Percentiles rank a stretch among this genome's conserved stretches.
These are phyloP conservation scores for Chaetomium olivaceum DNA, from an alignment of 2,329 filamentous ascomycete species.

Conservation along the genomic window DNA sequence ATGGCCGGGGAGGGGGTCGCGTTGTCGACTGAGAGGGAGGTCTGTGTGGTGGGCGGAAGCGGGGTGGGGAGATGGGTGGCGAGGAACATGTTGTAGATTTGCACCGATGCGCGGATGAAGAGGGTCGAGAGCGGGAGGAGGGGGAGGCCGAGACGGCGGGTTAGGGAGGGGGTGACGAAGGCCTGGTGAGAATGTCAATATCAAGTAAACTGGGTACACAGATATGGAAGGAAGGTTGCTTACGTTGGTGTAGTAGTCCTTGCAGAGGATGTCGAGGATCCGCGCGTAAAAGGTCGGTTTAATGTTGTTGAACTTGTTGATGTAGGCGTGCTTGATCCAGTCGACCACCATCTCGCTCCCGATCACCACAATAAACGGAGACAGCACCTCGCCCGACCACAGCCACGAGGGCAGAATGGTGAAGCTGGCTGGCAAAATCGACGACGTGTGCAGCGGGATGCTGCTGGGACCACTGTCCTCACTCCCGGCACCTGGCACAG, in stretches of 20 bases:
- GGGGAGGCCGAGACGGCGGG: conserved; percentile 83
- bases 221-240: conserved; percentile 37
- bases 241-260: conserved; percentile 96
- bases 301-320: conserved; percentile 98
- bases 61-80: conserved; percentile 81
- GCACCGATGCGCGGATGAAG: conserved; percentile 90
- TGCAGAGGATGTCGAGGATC: conserved; percentile 90
- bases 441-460: conserved; percentile 64
- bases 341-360: conserved; percentile 97
- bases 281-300: conserved; percentile 86
- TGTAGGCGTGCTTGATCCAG: conserved; percentile 95
- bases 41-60: conserved; percentile 63
- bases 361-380: conserved; percentile 89
- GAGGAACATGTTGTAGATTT: conserved; percentile 98
- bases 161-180: conserved; percentile 87
- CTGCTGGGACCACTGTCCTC: conserved; percentile 53
- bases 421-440: conserved; percentile 86
- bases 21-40: conserved; percentile 65
- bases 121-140: conserved; percentile 91
- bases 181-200: conserved; percentile 52
- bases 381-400: conserved; percentile 79
- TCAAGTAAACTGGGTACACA: not conserved
- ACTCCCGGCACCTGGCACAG: conserved; percentile 56
- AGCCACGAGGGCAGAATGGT: conserved; percentile 81
- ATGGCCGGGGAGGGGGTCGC: conserved; percentile 66